Base-by-base conservation (phyloP, 225 moss, liverwort and hornwort genomes). In the Anthoceros angustus region DNA sequence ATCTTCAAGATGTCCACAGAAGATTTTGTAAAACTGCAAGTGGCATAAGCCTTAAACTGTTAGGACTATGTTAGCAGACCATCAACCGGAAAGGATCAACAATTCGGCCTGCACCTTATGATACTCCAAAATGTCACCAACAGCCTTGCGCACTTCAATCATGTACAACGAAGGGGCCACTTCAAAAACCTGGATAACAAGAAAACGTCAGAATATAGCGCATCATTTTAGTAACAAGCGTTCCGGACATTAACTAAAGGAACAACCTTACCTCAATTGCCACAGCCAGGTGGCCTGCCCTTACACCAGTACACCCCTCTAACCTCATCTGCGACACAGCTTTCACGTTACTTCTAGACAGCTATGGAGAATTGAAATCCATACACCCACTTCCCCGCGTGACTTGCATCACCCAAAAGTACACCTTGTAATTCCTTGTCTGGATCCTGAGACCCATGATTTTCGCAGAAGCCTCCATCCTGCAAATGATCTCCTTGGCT, bases 131-230 rank as follows among this genome's bases (percentile, higher is more conserved):
- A 85, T 98, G 66, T 98, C 89, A 63, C 98, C 98, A 21, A 86
- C 80, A 67, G 98, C 98, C 76, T 98, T 98, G 68, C 98, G 87
- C 72, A 98, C 98, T 77, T 98, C 98, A 63, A 92, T 79, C 92
- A 98, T 98, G 78, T 81, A 91, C 49, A 98, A 74, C 62, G 81
- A 85, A 65, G 98, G 92, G 72, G 84, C 98, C 75, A 98, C 98
- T 73, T 92, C 98, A 71, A 86, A 98, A 8, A 98, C 94, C 94
- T 95, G 71, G 40, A 62, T 60, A 42, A 26, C 21, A 65, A 10
- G 15, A 9, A 43, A 20, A 32, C 12, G 11, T 21, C 42, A 63
- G 8, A 16, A 15, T 38, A 63, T 11, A 63, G n/a, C 39, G n/a
- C 21, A 14, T 12, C 12, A 6, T 16, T 63, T 23, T 24, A 63